Base-by-base conservation (phyloP, 2,329 filamentous ascomycete species). In the Alternaria conjuncta region DNA sequence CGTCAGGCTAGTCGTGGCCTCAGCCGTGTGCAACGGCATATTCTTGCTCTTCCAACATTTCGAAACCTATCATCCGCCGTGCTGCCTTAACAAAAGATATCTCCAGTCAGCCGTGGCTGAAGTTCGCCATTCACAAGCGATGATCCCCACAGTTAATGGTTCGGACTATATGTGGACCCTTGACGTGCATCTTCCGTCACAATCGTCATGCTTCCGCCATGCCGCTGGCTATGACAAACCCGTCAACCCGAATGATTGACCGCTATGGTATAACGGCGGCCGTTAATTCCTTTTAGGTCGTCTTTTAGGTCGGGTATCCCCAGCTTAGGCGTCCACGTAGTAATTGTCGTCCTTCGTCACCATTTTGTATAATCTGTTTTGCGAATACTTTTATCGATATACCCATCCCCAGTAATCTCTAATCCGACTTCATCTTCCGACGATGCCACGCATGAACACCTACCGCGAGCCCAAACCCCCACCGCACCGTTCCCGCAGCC, bases 401-500 rank as follows among this genome's bases (percentile, higher is more conserved):
- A 30, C 13, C 13, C 6, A 3, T 36, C 12, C 28, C 5, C 28
- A 32, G 12, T 32, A 32, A 32, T 32, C 12, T 32, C 12, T 32
- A 13, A 32, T 32, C 28, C 28, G 28, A 32, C 6, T 4, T 32
- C 28, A 32, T 32, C 28, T 6, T 3, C 12, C 28, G 12, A 57
- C 18, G 11, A 67, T 62, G 61, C 62, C 65, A 32, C 55, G 56
- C 21, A 54, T 60, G 13, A 45, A 59, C n/a, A 50, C 60, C 18
- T 47, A 57, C 45, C 62, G 59, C 41, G 59, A 67, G 28, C 65
- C 62, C n/a, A 67, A 64, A 30, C 46, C 49, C 11, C 32, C 58
- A 21, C 49, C 56, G 5, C 65, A 55, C 43, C 64, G 56, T 11
- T 59, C 60, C 23, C 56, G 43, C 25, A 56, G 59, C 43, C 25